phyloP scores from a whole-genome alignment of 345 rosid species.

The Odontarrhena argentea region DNA sequence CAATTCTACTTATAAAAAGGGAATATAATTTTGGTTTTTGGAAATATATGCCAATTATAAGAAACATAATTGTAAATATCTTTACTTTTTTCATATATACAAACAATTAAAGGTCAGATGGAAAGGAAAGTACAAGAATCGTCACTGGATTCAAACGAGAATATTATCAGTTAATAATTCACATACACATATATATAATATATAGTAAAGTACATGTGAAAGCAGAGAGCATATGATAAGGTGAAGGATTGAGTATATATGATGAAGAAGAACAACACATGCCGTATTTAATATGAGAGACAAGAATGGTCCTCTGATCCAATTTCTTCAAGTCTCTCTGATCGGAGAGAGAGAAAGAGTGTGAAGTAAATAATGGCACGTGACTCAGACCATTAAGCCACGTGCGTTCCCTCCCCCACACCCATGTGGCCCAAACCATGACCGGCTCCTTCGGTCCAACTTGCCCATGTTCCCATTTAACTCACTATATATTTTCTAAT shows the following conservation, averaged over 20 bases:
- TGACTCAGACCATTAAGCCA: slow-evolving; percentile 45
- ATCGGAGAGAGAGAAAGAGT: slow-evolving; percentile 37
- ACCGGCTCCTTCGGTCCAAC: slow-evolving; percentile 56
- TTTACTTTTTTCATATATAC: background rate
- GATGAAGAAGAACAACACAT: slow-evolving; percentile 28
- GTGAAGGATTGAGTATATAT: slow-evolving; percentile 24
- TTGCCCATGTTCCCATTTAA: slow-evolving; percentile 39
- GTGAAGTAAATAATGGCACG: slow-evolving; percentile 63
- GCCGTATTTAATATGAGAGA: slow-evolving; percentile 42
- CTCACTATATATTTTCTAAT: background rate
- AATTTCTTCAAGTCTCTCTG: slow-evolving; percentile 24
- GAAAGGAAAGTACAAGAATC: slow-evolving; percentile 32
- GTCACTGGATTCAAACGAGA: slow-evolving; percentile 33
- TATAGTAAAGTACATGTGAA: slow-evolving; percentile 38
- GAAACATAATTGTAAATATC: background rate
- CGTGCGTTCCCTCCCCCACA: slow-evolving; percentile 51
- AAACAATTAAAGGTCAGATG: slow-evolving; percentile 14
- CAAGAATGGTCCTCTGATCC: slow-evolving; percentile 44
- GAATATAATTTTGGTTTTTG: background rate
- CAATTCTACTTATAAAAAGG: background rate
- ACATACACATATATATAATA: background rate
- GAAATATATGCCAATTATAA: slow-evolving; percentile 23
- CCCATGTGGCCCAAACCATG: slow-evolving; percentile 52
- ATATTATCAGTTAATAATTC: slow-evolving; percentile 30
- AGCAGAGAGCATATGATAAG: slow-evolving; percentile 39